Evolutionary conservation across 345 rosid species (phyloP).

Genomic region (Litchi chinensis): DNA sequence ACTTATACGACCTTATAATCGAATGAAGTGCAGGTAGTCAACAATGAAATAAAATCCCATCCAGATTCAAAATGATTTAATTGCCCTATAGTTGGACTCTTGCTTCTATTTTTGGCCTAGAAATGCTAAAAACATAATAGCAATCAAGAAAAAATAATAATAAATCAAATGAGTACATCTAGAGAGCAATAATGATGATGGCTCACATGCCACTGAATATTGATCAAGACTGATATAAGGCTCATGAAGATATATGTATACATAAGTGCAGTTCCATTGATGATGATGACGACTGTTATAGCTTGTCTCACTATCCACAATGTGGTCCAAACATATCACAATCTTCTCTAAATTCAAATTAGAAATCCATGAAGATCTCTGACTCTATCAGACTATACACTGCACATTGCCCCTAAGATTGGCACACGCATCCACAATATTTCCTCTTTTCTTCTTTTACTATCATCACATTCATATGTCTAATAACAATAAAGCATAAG

Average conservation of each 20-base stretch:
- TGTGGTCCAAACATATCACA: slow-evolving; percentile 38
- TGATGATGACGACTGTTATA: neutral
- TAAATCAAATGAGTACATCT: neutral
- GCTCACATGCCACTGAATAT: neutral
- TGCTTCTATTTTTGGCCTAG: neutral
- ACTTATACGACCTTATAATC: slow-evolving; percentile 28
- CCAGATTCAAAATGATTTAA: slow-evolving; percentile 23
- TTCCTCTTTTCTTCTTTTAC: neutral
- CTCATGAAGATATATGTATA: neutral
- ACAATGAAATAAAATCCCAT: slow-evolving; percentile 41
- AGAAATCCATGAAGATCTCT: slow-evolving; percentile 31
- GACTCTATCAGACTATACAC: slow-evolving; percentile 18
- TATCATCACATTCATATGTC: neutral
- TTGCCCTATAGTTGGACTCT: slow-evolving; percentile 21
- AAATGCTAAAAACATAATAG: neutral
- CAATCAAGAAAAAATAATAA: neutral
- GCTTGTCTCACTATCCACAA: slow-evolving; percentile 27
- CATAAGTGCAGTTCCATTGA: slow-evolving; percentile 7
- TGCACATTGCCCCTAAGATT: neutral
- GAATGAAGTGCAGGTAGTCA: slow-evolving; percentile 45
- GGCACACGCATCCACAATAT: neutral
- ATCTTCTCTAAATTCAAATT: slow-evolving; percentile 24
- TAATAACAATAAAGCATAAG: neutral
- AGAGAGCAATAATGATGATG: neutral
- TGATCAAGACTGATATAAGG: neutral